These are phyloP conservation scores for Mucor velutinosus DNA, from an alignment of 371 early-diverging fungal genomes.

Conservation along the genomic window DNA sequence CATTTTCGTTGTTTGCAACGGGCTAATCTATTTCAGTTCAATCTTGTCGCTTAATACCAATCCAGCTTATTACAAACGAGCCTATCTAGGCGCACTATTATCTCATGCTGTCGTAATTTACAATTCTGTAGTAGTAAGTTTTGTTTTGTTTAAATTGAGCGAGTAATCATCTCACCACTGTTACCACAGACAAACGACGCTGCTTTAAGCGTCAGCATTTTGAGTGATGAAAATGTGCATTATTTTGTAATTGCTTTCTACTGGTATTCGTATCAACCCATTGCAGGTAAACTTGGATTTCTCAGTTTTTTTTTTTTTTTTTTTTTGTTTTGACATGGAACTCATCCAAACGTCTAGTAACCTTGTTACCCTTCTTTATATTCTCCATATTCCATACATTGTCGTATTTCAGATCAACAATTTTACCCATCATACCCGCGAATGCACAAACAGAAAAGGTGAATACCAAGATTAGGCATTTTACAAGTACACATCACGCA, in stretches of 20 bases:
- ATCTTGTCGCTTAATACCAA: constrained; percentile 38
- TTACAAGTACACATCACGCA: constrained; percentile 67
- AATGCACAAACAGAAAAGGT: constrained; percentile 6
- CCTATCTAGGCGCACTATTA: constrained; percentile 72
- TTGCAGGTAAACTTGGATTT: constrained; percentile 77
- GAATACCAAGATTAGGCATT: constrained; percentile 51
- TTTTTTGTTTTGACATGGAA: not conserved
- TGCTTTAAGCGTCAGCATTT: constrained; percentile 30
- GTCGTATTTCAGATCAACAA: constrained; percentile 49
- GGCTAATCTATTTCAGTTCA: constrained; percentile 40
- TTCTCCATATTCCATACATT: constrained; percentile 85
- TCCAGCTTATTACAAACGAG: constrained; percentile 57
- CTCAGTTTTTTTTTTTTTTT: too few species aligned
- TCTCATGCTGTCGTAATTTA: constrained; percentile 85
- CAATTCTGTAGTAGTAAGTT: constrained; percentile 75
- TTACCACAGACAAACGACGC: not conserved
- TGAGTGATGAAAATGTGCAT: constrained; percentile 87
- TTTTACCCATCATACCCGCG: not conserved
- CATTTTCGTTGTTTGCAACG: constrained; percentile 36
- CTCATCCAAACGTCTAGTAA: constrained; percentile 50
- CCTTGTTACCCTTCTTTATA: constrained; percentile 78
- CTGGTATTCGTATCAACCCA: constrained; percentile 76
- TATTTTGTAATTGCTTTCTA: constrained; percentile 81
- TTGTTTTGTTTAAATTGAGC: not conserved
- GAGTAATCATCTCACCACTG: not conserved